Evolutionary conservation across 2,329 filamentous ascomycete genomes (phyloP).

Genomic region (Keithomyces neogunnii): DNA sequence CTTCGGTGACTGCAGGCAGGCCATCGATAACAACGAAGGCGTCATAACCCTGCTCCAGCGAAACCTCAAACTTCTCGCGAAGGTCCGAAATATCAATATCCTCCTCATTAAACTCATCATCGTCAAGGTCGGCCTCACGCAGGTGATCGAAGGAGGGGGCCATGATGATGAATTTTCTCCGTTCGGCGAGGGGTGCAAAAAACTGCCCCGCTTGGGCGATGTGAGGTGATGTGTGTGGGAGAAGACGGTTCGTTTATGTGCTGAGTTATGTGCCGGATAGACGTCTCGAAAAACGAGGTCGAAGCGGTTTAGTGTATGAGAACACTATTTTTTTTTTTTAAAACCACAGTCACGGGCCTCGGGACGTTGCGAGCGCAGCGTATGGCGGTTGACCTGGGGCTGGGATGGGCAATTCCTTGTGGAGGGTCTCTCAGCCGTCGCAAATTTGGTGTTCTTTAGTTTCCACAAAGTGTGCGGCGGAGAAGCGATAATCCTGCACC

Average conservation of each 20-base stretch:
- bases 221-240: constrained; percentile 8
- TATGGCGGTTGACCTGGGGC: background rate
- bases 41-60: constrained; percentile 91
- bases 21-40: constrained; percentile 95
- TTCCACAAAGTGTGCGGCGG: constrained; percentile 32
- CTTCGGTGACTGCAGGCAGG: constrained; percentile 79
- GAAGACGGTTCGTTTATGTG: background rate
- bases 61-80: constrained; percentile 88
- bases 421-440: constrained; percentile 11
- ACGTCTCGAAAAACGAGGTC: background rate
- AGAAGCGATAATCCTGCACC: constrained; percentile 30
- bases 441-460: constrained; percentile 31
- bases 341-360: background rate
- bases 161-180: constrained; percentile 54
- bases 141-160: constrained; percentile 83
- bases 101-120: constrained; percentile 81
- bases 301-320: background rate
- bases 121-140: constrained; percentile 79
- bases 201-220: constrained; percentile 26
- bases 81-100: constrained; percentile 95
- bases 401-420: background rate
- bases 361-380: constrained; percentile 2
- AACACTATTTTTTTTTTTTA: background rate
- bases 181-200: constrained; percentile 23
- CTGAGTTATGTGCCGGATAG: background rate